Base-by-base conservation (phyloP, 352 stramenopile genomes). In the Phytophthora cryptogea region DNA sequence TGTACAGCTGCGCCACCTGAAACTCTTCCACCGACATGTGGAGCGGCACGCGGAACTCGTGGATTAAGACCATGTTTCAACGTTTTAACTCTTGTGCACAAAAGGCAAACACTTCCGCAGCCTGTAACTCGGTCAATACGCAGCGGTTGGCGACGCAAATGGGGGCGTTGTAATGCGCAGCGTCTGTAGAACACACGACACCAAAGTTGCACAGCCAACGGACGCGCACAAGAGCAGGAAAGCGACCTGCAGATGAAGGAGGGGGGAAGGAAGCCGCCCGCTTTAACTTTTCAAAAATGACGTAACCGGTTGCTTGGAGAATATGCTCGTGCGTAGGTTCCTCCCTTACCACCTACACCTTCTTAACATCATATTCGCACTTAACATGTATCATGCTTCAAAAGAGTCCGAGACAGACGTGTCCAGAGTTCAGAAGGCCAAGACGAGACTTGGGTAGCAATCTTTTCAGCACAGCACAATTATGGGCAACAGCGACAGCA, bases 401-500 rank as follows among this genome's bases (percentile, higher is more conserved):
- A n/a, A n/a, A n/a, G n/a, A n/a, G n/a, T n/a, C n/a, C n/a, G n/a
- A n/a, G n/a, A n/a, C n/a, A 23, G 20, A 23, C 20, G 20, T 23
- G 51, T 56, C 49, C 17, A 4, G 26, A 27, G 28, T 44, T 57
- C 36, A 57, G 49, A 51, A 13, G 37, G 31, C 4, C 10, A 28
- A 30, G 31, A 32, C 17, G 16, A 23, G 13, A 33, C 8, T 28
- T 23, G 23, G n/a, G n/a, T n/a, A n/a, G n/a, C n/a, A n/a, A n/a
- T n/a, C n/a, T n/a, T n/a, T n/a, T n/a, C n/a, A n/a, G n/a, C n/a
- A n/a, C n/a, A 31, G 8, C 2, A 4, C 13, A 6, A 37, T 10
- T 45, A 95, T 95, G 86, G 86, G 86, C 52, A 94, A 94, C 68
- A 93, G 83, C 72, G 85, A 95, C 68, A 94, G 84, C 69, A 95